These are phyloP conservation scores for Bidens hawaiensis DNA, from an alignment of 140 eudicot species.

Conservation along the genomic window DNA sequence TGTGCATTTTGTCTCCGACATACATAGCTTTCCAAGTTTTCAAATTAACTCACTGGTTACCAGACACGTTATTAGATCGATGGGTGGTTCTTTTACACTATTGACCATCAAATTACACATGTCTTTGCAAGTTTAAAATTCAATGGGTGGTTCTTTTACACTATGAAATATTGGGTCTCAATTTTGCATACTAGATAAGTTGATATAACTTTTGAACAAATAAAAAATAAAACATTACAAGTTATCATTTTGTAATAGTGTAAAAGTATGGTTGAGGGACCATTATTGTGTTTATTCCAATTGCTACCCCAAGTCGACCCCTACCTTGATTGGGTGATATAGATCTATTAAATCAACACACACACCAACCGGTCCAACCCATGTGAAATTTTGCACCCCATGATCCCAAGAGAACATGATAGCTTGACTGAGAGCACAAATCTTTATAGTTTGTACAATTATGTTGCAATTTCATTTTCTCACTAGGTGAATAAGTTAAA, in stretches of 20 bases:
- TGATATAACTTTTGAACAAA: background rate
- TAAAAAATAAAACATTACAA: background rate
- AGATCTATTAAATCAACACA: slow-evolving; percentile 23
- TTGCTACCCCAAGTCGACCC: slow-evolving; percentile 16
- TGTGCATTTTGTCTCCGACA: background rate
- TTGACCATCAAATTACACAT: slow-evolving; percentile 9
- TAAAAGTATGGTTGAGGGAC: background rate
- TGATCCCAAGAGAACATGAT: slow-evolving; percentile 22
- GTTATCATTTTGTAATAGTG: background rate
- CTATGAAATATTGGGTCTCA: slow-evolving; percentile 4
- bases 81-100: background rate
- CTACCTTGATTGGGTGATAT: slow-evolving; percentile 28
- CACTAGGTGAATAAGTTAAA: background rate
- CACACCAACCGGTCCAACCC: slow-evolving; percentile 37
- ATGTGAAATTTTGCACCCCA: slow-evolving; percentile 31
- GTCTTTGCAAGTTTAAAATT: slow-evolving; percentile 22
- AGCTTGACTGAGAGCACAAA: slow-evolving; percentile 23
- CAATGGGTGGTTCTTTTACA: slow-evolving; percentile 11
- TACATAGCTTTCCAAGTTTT: background rate
- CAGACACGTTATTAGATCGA: background rate
- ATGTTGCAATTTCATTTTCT: slow-evolving; percentile 2
- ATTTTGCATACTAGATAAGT: background rate
- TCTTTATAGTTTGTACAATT: slow-evolving; percentile 19
- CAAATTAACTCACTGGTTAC: background rate
- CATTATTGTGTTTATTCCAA: background rate